A percentile compares a stretch with the other conserved stretches of the same genome.
phyloP scores from a whole-genome alignment of 208 protist genomes.

The Willaertia magna region DNA sequence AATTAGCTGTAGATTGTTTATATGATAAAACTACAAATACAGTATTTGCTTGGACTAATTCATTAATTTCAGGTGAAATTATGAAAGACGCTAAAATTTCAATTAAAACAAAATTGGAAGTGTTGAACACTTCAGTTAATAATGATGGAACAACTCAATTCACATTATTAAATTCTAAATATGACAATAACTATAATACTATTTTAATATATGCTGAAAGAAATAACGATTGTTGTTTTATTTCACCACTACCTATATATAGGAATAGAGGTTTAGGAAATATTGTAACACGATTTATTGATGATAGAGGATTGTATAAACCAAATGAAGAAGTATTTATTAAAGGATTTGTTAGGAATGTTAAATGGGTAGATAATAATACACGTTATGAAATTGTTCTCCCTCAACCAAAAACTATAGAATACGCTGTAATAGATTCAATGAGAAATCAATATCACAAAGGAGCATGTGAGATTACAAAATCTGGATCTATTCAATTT shows the following conservation, averaged over 20 bases:
- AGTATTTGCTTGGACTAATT: not conserved
- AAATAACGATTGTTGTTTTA: not conserved
- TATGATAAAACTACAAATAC: not conserved
- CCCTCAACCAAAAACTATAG: not conserved
- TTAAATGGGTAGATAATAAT: not conserved
- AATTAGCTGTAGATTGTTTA: not conserved
- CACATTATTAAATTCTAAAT: too few species aligned
- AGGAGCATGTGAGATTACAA: not conserved
- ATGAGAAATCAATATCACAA: not conserved
- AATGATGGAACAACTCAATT: not conserved
- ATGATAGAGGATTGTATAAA: slow-evolving; percentile 4
- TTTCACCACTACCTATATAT: not conserved
- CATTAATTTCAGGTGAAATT: not conserved
- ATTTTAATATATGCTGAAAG: not conserved
- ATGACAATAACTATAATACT: not conserved
- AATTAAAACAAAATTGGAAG: not conserved
- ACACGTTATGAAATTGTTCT: not conserved
- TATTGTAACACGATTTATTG: not conserved
- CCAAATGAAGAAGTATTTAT: not conserved
- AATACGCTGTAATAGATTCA: not conserved
- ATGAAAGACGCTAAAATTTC: not conserved
- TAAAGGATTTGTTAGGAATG: not conserved
- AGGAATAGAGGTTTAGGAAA: not conserved
- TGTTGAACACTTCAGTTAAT: not conserved
- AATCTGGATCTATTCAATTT: not conserved